Evolutionary conservation across 208 protist genomes (phyloP).

Genomic region (Leishmania lainsoni): DNA sequence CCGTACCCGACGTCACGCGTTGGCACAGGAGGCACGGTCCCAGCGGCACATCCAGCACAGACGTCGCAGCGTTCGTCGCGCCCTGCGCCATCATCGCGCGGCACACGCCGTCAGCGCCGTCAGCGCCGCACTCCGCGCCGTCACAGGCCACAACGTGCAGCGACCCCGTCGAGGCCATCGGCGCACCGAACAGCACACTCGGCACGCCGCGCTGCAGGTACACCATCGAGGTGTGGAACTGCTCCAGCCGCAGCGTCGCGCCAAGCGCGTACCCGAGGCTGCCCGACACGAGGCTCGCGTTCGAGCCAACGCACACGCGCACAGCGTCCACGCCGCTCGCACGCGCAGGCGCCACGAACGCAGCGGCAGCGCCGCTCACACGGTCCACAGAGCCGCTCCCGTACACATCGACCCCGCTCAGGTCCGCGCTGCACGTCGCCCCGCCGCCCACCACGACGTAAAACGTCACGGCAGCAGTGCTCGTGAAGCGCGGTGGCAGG

Average conservation of each 20-base stretch:
- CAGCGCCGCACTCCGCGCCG: slow-evolving; percentile 26
- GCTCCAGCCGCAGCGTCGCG: slow-evolving; percentile 25
- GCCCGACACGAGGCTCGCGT: slow-evolving; percentile 17
- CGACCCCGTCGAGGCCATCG: slow-evolving; percentile 15
- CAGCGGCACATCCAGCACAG: slow-evolving; percentile 22
- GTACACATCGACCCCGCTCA: slow-evolving; percentile 17
- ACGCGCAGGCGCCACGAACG: slow-evolving; percentile 32
- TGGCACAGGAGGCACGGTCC: slow-evolving; percentile 64
- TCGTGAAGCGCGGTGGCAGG: slow-evolving; percentile 10
- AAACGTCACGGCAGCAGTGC: neutral
- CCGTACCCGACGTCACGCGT: slow-evolving; percentile 11
- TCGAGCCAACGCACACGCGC: slow-evolving; percentile 26
- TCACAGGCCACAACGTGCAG: slow-evolving; percentile 19
- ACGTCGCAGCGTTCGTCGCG: slow-evolving; percentile 1
- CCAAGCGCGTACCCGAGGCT: slow-evolving; percentile 35
- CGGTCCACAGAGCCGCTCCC: slow-evolving; percentile 36
- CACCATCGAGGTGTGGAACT: slow-evolving; percentile 37
- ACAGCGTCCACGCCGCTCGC: slow-evolving; percentile 6
- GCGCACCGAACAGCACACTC: slow-evolving; percentile 38
- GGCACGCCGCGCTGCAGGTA: slow-evolving; percentile 37
- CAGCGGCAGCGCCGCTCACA: slow-evolving; percentile 6
- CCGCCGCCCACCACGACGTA: slow-evolving; percentile 3
- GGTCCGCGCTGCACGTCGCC: slow-evolving; percentile 3
- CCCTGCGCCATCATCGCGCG: slow-evolving; percentile 8
- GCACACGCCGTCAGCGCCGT: slow-evolving; percentile 16